phyloP scores from a whole-genome alignment of 208 protist species.

The Acanthamoeba lenticulata region DNA sequence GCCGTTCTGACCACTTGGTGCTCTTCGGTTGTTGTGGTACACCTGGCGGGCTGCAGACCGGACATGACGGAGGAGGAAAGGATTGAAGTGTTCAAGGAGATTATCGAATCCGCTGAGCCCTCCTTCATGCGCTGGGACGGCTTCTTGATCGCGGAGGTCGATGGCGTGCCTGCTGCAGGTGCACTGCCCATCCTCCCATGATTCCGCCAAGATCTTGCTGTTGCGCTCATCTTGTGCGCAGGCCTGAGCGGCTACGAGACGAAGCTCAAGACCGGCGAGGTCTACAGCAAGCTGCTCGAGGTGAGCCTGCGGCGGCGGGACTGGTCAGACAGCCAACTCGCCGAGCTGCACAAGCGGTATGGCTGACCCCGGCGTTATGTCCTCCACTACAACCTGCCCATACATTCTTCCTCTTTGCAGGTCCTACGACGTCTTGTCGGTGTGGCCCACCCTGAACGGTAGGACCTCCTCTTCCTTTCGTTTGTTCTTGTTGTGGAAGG shows the following conservation, averaged over 20 bases:
- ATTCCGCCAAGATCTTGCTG: background rate
- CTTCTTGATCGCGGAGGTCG: slow-evolving; percentile 4
- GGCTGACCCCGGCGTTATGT: background rate
- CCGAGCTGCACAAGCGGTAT: background rate
- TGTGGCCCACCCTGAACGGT: background rate
- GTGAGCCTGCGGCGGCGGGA: background rate
- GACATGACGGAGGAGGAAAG: slow-evolving; percentile 15
- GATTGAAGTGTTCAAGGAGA: background rate
- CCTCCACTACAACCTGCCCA: no score
- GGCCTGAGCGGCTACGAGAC: background rate
- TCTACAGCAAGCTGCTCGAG: background rate
- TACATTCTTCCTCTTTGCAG: background rate
- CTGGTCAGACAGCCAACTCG: background rate
- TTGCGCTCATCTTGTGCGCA: background rate
- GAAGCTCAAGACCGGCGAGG: background rate
- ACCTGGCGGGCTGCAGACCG: no score
- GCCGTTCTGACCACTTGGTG: no score
- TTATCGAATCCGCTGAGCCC: background rate
- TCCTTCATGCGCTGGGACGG: slow-evolving; percentile 22
- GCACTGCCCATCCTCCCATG: background rate
- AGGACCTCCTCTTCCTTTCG: background rate
- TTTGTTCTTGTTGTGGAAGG: background rate
- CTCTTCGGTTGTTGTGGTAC: background rate
- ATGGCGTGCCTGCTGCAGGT: slow-evolving; percentile 13
- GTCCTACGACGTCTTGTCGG: background rate